Conservation (phyloP, 2,329 filamentous ascomycete genomes). For the Sordariomycetes sp. region DNA sequence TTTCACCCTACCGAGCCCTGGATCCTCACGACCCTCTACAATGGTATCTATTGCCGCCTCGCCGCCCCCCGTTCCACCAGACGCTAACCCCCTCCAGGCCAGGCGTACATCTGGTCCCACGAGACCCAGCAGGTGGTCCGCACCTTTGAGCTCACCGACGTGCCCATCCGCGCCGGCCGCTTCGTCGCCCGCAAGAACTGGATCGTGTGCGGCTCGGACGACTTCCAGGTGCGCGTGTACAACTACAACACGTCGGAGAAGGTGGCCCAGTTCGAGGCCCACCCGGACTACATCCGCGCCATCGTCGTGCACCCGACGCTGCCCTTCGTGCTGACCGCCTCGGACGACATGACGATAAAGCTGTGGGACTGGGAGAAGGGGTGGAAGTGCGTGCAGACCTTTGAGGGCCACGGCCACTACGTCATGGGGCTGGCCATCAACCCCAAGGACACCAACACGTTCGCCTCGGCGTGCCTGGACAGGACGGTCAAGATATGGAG, state of each 20-base stretch:
- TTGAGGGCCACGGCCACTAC: conserved; percentile 92
- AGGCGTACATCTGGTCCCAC: conserved; percentile 99
- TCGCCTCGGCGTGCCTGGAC: conserved; percentile 90
- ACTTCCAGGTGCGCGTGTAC: conserved; percentile 81
- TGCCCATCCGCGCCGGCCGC: conserved; percentile 89
- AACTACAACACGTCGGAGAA: conserved; percentile 99
- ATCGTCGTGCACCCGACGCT: conserved; percentile 93
- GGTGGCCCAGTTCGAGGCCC: conserved; percentile 92
- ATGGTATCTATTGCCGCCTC: conserved; percentile 44
- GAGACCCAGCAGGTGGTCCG: conserved; percentile 96
- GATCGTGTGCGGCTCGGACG: conserved; percentile 93
- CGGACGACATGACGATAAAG: conserved; percentile 98
- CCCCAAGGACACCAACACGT: conserved; percentile 88
- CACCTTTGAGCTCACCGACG: conserved; percentile 97
- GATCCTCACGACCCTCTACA: conserved; percentile 93
- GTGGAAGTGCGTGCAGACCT: conserved; percentile 96
- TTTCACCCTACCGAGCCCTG: conserved; percentile 96
- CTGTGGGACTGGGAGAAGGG: conserved; percentile 98
- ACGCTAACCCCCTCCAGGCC: conserved; percentile 43
- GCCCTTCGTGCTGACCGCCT: conserved; percentile 90
- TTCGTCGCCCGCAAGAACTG: conserved; percentile 98
- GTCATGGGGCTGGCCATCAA: conserved; percentile 97
- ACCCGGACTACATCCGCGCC: conserved; percentile 96
- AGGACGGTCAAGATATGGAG: conserved; percentile 94
- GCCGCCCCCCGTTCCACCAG: not conserved